These are phyloP conservation scores for Ophiostoma triangulosporum DNA, from an alignment of 2,329 filamentous ascomycete genomes.

Conservation along the genomic window DNA sequence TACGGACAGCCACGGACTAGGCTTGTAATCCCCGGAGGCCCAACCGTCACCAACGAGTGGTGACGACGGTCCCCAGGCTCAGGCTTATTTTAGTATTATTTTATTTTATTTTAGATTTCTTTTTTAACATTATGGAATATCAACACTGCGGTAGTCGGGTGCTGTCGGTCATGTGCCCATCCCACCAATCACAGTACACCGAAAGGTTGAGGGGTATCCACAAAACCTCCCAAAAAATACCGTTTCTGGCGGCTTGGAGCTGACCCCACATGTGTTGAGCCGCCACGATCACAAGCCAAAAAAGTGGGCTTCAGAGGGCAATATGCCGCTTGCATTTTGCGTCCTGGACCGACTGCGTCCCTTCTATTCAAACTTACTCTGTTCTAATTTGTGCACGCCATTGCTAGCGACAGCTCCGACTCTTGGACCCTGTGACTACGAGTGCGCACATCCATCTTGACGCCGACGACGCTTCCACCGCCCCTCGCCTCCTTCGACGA, in stretches of 20 bases:
- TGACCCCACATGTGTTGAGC: background rate
- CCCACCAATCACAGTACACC: background rate
- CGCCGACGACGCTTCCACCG: background rate
- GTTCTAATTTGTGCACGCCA: background rate
- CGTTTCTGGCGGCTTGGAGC: background rate
- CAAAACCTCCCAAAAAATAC: background rate
- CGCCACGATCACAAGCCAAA: conserved; percentile 1
- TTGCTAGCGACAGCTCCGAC: background rate
- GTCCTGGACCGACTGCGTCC: background rate
- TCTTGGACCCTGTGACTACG: background rate
- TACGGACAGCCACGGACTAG: too few relatives aligned
- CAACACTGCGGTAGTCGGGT: too few relatives aligned
- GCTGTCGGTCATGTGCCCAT: too few relatives aligned
- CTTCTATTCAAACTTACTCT: background rate
- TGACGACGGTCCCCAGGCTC: too few relatives aligned
- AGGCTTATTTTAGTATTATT: too few relatives aligned
- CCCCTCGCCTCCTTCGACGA: background rate
- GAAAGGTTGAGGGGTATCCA: background rate
- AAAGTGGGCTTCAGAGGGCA: background rate
- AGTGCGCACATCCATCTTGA: background rate
- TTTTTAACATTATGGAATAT: too few relatives aligned
- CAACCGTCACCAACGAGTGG: too few relatives aligned
- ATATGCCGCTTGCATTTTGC: background rate
- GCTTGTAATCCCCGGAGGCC: too few relatives aligned
- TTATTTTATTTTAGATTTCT: too few relatives aligned